phyloP scores from a whole-genome alignment of 2,329 filamentous ascomycete genomes.

The Talaromyces amestolkiae region DNA sequence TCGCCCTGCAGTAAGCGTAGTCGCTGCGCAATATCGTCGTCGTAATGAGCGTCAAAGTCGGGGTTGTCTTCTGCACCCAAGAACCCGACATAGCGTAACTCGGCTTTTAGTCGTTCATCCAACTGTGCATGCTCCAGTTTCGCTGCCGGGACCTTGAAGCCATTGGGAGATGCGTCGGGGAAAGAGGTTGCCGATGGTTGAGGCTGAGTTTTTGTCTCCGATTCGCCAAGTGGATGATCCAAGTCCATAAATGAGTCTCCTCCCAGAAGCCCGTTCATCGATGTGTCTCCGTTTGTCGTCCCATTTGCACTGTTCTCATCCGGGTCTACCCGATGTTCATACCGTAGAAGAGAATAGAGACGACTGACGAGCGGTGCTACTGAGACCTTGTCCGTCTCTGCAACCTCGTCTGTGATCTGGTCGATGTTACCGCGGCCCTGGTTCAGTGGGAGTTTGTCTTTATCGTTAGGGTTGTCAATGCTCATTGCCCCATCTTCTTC shows the following conservation, averaged over 20 bases:
- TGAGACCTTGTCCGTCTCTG: constrained; percentile 84
- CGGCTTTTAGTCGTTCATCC: constrained; percentile 86
- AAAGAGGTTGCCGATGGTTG: constrained; percentile 73
- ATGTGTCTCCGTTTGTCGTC: constrained; percentile 54
- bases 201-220: constrained; percentile 46
- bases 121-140: constrained; percentile 82
- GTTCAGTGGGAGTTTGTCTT: constrained; percentile 71
- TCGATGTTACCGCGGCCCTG: constrained; percentile 83
- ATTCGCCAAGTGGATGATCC: constrained; percentile 50
- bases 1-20: constrained; percentile 80
- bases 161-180: constrained; percentile 70
- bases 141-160: constrained; percentile 74
- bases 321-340: constrained; percentile 57
- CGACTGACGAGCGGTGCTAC: constrained; percentile 82
- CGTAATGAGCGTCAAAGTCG: constrained; percentile 84
- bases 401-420: constrained; percentile 78
- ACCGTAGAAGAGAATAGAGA: constrained; percentile 75
- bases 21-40: constrained; percentile 90
- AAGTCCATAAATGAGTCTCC: constrained; percentile 50
- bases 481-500: constrained; percentile 84
- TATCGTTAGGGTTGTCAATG: constrained; percentile 63
- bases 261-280: constrained; percentile 47
- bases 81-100: constrained; percentile 87
- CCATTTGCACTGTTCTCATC: constrained; percentile 58
- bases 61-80: constrained; percentile 67